These are phyloP conservation scores for Zychaea mexicana DNA, from an alignment of 371 early-diverging fungal species.

Conservation along the genomic window DNA sequence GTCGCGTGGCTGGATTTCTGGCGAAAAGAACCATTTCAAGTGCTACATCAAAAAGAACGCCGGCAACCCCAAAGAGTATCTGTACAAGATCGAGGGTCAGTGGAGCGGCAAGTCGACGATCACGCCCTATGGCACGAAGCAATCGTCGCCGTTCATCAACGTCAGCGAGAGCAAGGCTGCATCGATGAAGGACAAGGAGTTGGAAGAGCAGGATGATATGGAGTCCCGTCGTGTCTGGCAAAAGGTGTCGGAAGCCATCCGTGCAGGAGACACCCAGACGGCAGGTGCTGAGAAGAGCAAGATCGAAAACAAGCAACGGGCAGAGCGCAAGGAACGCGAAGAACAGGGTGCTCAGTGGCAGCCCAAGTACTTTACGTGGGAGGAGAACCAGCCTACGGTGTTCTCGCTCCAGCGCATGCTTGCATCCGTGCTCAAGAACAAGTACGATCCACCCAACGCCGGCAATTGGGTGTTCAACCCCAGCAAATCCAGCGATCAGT, in stretches of 20 bases:
- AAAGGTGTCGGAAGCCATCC: constrained; percentile 70
- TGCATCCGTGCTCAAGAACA: constrained; percentile 33
- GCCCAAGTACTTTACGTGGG: constrained; percentile 59
- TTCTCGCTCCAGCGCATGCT: constrained; percentile 44
- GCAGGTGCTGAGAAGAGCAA: constrained; percentile 71
- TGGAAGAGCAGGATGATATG: constrained; percentile 59
- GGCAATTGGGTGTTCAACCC: constrained; percentile 48
- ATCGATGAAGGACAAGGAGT: constrained; percentile 35
- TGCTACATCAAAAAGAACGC: constrained; percentile 43
- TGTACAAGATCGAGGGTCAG: constrained; percentile 65
- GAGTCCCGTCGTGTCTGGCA: constrained; percentile 76
- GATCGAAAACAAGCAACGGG: constrained; percentile 75
- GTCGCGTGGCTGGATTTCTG: constrained; percentile 79
- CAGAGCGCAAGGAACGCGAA: constrained; percentile 59
- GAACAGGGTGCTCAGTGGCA: constrained; percentile 61
- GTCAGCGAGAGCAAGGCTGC: constrained; percentile 43
- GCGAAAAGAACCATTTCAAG: constrained; percentile 77
- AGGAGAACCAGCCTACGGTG: constrained; percentile 48
- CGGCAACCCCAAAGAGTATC: constrained; percentile 41
- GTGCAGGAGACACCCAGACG: constrained; percentile 59
- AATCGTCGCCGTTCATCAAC: constrained; percentile 59
- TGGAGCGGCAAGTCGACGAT: constrained; percentile 68
- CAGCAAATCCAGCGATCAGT: too few species aligned
- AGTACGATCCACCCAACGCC: constrained; percentile 34
- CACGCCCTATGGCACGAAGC: constrained; percentile 45